Evolutionary conservation across 495 filamentous ascomycete genomes (phyloP).

Genomic region (Pyronema omphalodes): DNA sequence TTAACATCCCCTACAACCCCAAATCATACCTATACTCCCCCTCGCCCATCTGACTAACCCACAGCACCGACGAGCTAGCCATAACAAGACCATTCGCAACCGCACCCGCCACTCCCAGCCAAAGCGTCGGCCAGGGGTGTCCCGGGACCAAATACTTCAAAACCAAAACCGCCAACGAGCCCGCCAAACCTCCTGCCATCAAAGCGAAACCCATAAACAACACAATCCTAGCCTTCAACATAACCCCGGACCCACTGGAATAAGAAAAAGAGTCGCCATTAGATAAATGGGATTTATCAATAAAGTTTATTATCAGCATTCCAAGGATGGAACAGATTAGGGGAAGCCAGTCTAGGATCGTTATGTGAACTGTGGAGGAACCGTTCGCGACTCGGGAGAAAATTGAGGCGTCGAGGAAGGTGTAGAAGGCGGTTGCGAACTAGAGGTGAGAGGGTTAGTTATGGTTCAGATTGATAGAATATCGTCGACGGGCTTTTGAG

Average conservation of each 20-base stretch:
- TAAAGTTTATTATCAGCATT: slow-evolving; percentile 97
- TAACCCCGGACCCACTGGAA: slow-evolving; percentile 55
- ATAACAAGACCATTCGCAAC: slow-evolving; percentile 73
- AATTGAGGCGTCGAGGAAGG: slow-evolving; percentile 76
- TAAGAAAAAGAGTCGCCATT: slow-evolving; percentile 69
- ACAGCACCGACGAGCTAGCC: slow-evolving; percentile 69
- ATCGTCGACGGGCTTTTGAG: too few relatives aligned
- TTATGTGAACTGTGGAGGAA: slow-evolving; percentile 61
- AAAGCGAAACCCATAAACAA: slow-evolving; percentile 90
- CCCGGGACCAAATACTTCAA: slow-evolving; percentile 73
- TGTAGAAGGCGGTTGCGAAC: slow-evolving; percentile 97
- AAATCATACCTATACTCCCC: slow-evolving; percentile 22
- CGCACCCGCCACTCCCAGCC: slow-evolving; percentile 87
- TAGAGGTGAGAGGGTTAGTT: slow-evolving; percentile 28
- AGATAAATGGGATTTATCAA: slow-evolving; percentile 77
- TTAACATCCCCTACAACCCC: background rate
- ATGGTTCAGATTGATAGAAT: background rate
- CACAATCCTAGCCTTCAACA: slow-evolving; percentile 91
- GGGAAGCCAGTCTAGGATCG: slow-evolving; percentile 96
- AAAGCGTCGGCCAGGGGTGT: slow-evolving; percentile 65
- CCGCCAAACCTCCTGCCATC: slow-evolving; percentile 85
- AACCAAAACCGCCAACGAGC: slow-evolving; percentile 61
- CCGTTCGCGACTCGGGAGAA: slow-evolving; percentile 71
- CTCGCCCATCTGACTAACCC: slow-evolving; percentile 97
- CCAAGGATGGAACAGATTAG: slow-evolving; percentile 84